Evolutionary conservation across 2,329 filamentous ascomycete genomes (phyloP).

Genomic region (Colletotrichum godetiae): DNA sequence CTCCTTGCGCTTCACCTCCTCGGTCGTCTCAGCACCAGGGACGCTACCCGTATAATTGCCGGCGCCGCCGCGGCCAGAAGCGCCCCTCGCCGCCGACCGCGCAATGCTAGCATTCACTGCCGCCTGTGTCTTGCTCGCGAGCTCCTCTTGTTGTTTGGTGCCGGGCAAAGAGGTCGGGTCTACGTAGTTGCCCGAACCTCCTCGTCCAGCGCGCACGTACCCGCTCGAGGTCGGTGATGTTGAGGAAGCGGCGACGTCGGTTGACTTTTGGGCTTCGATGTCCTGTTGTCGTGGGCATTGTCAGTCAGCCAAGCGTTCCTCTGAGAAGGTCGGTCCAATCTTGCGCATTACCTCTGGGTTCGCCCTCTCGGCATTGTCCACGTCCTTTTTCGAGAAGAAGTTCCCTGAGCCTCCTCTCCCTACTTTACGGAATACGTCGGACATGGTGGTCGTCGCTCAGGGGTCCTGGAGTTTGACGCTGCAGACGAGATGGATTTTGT

Average conservation of each 20-base stretch:
- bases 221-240: slow-evolving; percentile 25
- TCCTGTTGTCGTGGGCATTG: slow-evolving; percentile 39
- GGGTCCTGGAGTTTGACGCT: neutral
- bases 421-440: slow-evolving; percentile 61
- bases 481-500: neutral
- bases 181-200: slow-evolving; percentile 72
- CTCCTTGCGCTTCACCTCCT: slow-evolving; percentile 46
- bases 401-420: slow-evolving; percentile 75
- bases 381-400: slow-evolving; percentile 64
- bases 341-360: slow-evolving; percentile 31
- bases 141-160: slow-evolving; percentile 47
- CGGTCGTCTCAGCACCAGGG: slow-evolving; percentile 39
- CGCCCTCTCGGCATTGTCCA: slow-evolving; percentile 55
- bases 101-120: slow-evolving; percentile 46
- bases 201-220: slow-evolving; percentile 63
- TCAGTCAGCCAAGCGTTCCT: neutral
- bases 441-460: slow-evolving; percentile 26
- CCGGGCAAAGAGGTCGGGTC: slow-evolving; percentile 49
- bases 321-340: neutral
- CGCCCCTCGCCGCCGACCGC: slow-evolving; percentile 37
- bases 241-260: slow-evolving; percentile 38
- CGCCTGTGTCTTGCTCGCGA: slow-evolving; percentile 46
- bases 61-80: slow-evolving; percentile 66
- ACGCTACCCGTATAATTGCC: slow-evolving; percentile 60
- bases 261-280: slow-evolving; percentile 45